A percentile compares a stretch with the other conserved stretches of the same genome.
Evolutionary conservation across 176 grass and related monocot species (phyloP).

Genomic region (Chrysopogon serrulatus): DNA sequence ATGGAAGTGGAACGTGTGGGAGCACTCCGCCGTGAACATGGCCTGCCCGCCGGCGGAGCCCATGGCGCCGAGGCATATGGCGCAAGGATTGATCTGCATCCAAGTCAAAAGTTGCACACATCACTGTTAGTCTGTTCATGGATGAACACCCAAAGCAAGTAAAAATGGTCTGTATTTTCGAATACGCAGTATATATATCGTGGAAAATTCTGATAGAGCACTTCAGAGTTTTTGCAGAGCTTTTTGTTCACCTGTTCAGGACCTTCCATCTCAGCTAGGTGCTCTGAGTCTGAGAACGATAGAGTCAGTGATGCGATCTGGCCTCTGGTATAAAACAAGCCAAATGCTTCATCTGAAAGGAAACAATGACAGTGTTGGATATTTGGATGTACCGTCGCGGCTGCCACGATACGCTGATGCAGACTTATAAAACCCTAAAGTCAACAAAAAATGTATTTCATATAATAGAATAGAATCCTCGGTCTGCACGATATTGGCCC

Average conservation of each 20-base stretch:
- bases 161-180: neutral
- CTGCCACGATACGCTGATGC: neutral
- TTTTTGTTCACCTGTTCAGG: neutral
- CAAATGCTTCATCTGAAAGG: neutral
- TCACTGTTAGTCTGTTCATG: neutral
- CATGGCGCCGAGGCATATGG: conserved; percentile 53
- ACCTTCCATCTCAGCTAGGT: neutral
- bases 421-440: neutral
- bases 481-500: neutral
- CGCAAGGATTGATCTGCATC: conserved; percentile 41
- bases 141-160: neutral
- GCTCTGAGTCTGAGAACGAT: neutral
- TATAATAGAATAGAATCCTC: neutral
- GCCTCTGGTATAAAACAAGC: neutral
- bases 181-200: neutral
- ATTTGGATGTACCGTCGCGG: neutral
- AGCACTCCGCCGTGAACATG: conserved; percentile 67
- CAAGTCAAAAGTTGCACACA: neutral
- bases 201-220: too few species aligned
- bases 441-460: neutral
- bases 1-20: conserved; percentile 73
- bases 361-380: neutral
- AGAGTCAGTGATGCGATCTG: neutral
- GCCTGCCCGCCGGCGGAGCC: conserved; percentile 28
- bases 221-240: neutral